Evolutionary conservation across 164 flowering plant genomes (phyloP).

Genomic region (Aristolochia californica): DNA sequence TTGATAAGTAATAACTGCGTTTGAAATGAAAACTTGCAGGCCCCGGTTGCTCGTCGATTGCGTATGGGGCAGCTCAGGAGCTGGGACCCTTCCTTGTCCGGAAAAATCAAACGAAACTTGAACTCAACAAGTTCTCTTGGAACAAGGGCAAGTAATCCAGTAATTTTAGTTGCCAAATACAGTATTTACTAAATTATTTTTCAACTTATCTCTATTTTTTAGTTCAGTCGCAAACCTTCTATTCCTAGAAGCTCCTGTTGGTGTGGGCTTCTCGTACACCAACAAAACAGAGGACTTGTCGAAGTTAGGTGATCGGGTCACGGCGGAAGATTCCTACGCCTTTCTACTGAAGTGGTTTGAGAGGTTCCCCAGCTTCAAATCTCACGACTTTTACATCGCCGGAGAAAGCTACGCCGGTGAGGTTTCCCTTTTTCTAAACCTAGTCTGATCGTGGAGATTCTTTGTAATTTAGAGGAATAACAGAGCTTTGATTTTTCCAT

Average conservation of each 20-base stretch:
- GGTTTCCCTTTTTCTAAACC: not conserved
- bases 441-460: too few relatives aligned
- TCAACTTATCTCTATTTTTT: too few relatives aligned
- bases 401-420: constrained; percentile 66
- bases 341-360: constrained; percentile 46
- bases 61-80: constrained; percentile 54
- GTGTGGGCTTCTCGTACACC: constrained; percentile 55
- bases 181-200: too few relatives aligned
- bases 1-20: too few relatives aligned
- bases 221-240: constrained; percentile 50
- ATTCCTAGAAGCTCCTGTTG: constrained; percentile 54
- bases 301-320: constrained; percentile 32
- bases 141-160: constrained; percentile 40
- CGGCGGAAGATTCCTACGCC: constrained; percentile 39
- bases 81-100: constrained; percentile 54
- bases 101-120: constrained; percentile 20
- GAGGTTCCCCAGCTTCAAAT: constrained; percentile 37
- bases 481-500: not conserved
- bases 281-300: constrained; percentile 30
- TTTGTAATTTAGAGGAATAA: too few relatives aligned
- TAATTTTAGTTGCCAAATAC: too few relatives aligned
- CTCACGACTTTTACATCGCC: constrained; percentile 41
- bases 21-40: constrained; percentile 25
- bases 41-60: constrained; percentile 63
- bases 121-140: constrained; percentile 44